Evolutionary conservation across 805 yeast genomes (phyloP), one percentile per base, ranked within the genome.

Genomic region (Middelhovenomyces tepae): DNA sequence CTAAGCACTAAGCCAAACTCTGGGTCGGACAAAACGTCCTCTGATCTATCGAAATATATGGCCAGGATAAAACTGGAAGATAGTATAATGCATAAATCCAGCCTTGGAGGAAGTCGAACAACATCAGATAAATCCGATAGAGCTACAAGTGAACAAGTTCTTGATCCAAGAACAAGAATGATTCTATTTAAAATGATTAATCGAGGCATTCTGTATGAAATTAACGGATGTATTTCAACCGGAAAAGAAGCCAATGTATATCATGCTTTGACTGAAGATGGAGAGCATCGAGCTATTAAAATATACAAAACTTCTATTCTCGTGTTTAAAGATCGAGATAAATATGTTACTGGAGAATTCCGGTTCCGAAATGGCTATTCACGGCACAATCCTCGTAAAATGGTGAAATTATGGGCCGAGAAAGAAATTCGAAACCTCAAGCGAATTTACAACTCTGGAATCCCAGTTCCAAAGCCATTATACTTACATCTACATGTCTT

Each of bases 211-310:
- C 73, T 91, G 21, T 75, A 91, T 2, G 75, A 81, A 45, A 78
- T 91, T 48, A 84, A 87, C 47, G 98, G 98, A 8, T 91, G 97
- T 54, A 67, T 91, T 31, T 77, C 91, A 48, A 91, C 98, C 0
- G 99, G 99, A 30, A 91, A 91, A 56, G 99, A 91, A 57, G 98
- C 98, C n/a, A 91, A 91, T 51, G 96, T 91, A 1, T 91, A 91
- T 54, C 89, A 83, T 51, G 95, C 94, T 8, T 47, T 45, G 35
- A 51, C 57, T 11, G 53, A 51, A 21, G 43, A 43, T 10, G 53
- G 53, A 47, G 9, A 65, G 63, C 39, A 67, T 63, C 40, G 94
- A 74, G 98, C 98, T 0, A 82, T 91, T 32, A 91, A 91, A 53
- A 89, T 91, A 38, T 91, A 85, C 63, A 91, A 91, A 59, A 91